phyloP scores from a whole-genome alignment of 208 protist species.

The Novymonas esmeraldas region DNA sequence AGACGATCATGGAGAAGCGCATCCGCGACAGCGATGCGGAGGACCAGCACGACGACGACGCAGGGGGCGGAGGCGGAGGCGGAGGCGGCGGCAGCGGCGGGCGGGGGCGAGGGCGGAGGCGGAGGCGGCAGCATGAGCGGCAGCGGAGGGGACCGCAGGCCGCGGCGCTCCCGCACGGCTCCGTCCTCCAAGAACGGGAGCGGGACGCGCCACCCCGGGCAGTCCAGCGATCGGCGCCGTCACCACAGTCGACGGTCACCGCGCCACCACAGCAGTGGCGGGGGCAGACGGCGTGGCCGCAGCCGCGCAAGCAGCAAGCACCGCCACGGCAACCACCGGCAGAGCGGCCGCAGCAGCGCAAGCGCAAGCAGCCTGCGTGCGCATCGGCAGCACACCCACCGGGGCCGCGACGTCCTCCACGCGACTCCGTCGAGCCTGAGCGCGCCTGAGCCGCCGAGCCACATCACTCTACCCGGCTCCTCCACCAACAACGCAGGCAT shows the following conservation, averaged over 20 bases:
- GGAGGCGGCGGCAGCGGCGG: not conserved
- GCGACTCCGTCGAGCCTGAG: too few species aligned
- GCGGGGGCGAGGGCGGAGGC: not conserved
- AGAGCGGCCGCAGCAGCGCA: too few species aligned
- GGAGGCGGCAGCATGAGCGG: not conserved
- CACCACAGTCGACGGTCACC: not conserved
- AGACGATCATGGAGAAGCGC: conserved; percentile 43
- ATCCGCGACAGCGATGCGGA: conserved; percentile 16
- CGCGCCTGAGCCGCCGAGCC: not conserved
- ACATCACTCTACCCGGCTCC: not conserved
- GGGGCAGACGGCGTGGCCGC: too few species aligned
- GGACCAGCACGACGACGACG: not conserved
- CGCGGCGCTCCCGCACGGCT: not conserved
- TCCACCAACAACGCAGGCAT: not conserved
- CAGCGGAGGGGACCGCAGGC: not conserved
- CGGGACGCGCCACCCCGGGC: too few species aligned
- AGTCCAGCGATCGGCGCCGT: too few species aligned
- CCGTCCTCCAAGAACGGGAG: not conserved
- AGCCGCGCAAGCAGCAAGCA: not conserved
- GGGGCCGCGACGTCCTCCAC: too few species aligned
- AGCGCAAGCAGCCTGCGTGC: not conserved
- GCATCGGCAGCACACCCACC: not conserved
- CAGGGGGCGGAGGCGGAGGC: not conserved
- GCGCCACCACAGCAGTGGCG: too few species aligned
- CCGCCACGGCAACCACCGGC: not conserved